These are phyloP conservation scores for Aspergillus sp. DNA, from an alignment of 2,329 filamentous ascomycete genomes.

Conservation along the genomic window DNA sequence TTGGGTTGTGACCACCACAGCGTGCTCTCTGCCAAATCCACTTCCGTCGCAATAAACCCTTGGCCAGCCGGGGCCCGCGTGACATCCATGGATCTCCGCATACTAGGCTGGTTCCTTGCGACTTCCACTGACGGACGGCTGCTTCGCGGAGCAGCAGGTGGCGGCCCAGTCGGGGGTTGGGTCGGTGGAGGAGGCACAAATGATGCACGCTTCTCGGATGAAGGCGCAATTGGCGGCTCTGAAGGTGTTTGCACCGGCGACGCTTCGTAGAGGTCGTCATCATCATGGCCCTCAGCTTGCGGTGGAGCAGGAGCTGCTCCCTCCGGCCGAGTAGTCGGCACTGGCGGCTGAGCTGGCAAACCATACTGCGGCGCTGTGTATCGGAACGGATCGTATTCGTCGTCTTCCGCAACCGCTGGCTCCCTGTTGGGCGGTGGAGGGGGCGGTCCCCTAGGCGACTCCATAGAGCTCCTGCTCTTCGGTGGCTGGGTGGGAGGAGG, in stretches of 20 bases:
- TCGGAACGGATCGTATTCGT: constrained; percentile 43
- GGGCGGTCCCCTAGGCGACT: constrained; percentile 24
- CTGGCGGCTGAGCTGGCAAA: constrained; percentile 19
- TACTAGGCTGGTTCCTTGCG: constrained; percentile 40
- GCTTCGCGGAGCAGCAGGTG: constrained; percentile 36
- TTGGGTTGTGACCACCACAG: constrained; percentile 84
- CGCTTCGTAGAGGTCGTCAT: constrained; percentile 40
- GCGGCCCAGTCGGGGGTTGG: constrained; percentile 28
- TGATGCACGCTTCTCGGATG: constrained; percentile 38
- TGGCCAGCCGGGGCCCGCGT: constrained; percentile 64
- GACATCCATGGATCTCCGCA: constrained; percentile 63
- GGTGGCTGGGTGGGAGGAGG: constrained; percentile 55
- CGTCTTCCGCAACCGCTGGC: constrained; percentile 41
- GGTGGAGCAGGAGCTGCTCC: constrained; percentile 14
- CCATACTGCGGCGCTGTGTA: constrained; percentile 36
- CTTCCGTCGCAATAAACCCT: constrained; percentile 76
- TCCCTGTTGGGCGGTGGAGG: constrained; percentile 40
- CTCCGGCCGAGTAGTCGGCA: constrained; percentile 12
- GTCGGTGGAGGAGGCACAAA: constrained; percentile 35
- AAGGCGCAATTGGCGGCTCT: constrained; percentile 20
- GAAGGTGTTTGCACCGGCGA: constrained; percentile 31
- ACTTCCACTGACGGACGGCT: constrained; percentile 57
- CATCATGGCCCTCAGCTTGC: constrained; percentile 23
- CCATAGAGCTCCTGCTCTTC: constrained; percentile 31
- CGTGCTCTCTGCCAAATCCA: constrained; percentile 65